phyloP scores from a whole-genome alignment of 1,284 basidiomycete genomes.

The Apiotrichum laibachii region DNA sequence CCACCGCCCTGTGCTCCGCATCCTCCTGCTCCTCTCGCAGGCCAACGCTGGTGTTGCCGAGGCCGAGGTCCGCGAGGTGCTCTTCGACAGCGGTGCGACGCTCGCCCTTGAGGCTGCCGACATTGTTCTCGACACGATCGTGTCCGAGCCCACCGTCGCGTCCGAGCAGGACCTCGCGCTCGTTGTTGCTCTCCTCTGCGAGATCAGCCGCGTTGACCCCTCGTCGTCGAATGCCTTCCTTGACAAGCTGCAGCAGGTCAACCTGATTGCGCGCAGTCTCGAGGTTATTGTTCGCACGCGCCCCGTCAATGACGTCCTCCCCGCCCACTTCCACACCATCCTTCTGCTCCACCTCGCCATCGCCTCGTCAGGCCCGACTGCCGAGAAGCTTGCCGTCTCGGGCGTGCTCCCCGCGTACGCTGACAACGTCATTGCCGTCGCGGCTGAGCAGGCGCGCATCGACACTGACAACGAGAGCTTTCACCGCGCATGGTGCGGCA shows the following conservation, averaged over 20 bases:
- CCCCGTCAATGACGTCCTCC: constrained; percentile 28
- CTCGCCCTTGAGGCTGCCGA: constrained; percentile 44
- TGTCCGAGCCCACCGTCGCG: constrained; percentile 14
- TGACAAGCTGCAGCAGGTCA: constrained; percentile 72
- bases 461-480: constrained; percentile 68
- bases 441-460: constrained; percentile 70
- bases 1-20: constrained; percentile 74
- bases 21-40: constrained; percentile 66
- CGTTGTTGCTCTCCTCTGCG: constrained; percentile 39
- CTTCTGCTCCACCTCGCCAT: constrained; percentile 82
- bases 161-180: constrained; percentile 34
- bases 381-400: constrained; percentile 79
- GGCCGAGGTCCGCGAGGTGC: constrained; percentile 22
- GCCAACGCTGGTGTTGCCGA: constrained; percentile 15
- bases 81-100: constrained; percentile 32
- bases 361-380: constrained; percentile 70
- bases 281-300: constrained; percentile 65
- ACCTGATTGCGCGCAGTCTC: constrained; percentile 72
- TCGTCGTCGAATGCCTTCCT: constrained; percentile 60
- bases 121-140: constrained; percentile 35
- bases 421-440: constrained; percentile 72
- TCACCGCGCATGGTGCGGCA: constrained; percentile 79
- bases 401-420: constrained; percentile 77
- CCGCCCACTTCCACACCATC: constrained; percentile 68
- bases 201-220: constrained; percentile 28